Conservation (phyloP, 2,329 filamentous ascomycete species). For the Neocucurbitaria cava region DNA sequence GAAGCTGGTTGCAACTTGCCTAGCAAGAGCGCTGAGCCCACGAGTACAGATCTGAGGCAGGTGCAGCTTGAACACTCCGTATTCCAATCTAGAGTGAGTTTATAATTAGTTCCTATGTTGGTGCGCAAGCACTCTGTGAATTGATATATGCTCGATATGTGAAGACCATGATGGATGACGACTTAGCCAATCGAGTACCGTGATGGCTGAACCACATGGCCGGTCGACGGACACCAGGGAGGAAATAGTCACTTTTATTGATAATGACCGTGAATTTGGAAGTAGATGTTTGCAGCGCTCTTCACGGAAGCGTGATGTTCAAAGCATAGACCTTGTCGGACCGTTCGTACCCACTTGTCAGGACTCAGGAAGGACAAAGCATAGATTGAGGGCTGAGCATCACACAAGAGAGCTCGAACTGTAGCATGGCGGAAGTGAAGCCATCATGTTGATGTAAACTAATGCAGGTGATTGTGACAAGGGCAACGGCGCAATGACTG, state of each 20-base stretch:
- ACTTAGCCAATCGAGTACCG: slow-evolving; percentile 25
- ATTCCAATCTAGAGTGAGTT: neutral
- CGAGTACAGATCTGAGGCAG: slow-evolving; percentile 3
- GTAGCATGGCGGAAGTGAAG: neutral
- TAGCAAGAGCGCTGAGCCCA: neutral
- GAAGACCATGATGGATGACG: slow-evolving; percentile 38
- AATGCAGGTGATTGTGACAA: neutral
- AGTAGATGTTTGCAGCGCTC: neutral
- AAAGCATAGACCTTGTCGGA: neutral
- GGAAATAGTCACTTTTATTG: neutral
- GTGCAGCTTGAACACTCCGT: neutral
- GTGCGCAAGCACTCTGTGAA: neutral
- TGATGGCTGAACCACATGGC: slow-evolving; percentile 27
- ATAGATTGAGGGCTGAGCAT: slow-evolving; percentile 3
- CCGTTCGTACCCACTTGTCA: neutral
- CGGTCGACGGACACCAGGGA: neutral
- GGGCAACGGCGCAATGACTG: slow-evolving; percentile 7
- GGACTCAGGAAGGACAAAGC: neutral
- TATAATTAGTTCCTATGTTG: neutral
- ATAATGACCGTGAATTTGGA: neutral
- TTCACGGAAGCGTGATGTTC: neutral
- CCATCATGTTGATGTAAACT: neutral
- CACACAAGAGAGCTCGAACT: neutral
- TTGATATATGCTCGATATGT: slow-evolving; percentile 11
- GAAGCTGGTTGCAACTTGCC: neutral